phyloP scores from a whole-genome alignment of 2,329 filamentous ascomycete genomes.

The Microascus cirrosus region DNA sequence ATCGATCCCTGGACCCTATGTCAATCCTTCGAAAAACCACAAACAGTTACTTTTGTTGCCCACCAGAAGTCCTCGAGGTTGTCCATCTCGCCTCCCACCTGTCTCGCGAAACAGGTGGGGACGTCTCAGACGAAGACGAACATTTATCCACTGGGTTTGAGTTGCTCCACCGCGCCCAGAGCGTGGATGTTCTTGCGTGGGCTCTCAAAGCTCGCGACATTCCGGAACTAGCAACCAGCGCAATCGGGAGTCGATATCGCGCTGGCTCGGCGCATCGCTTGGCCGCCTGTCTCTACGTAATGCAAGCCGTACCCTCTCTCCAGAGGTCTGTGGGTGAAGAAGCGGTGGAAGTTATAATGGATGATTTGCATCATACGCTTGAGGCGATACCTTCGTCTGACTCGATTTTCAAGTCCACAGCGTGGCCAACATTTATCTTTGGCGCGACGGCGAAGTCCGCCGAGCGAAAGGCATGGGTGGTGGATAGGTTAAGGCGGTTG shows the following conservation, averaged over 20 bases:
- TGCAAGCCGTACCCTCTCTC: conserved; percentile 22
- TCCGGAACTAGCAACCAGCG: conserved; percentile 11
- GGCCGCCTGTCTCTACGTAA: conserved; percentile 32
- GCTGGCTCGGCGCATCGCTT: conserved; percentile 31
- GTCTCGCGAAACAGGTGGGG: conserved; percentile 16
- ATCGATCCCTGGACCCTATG: conserved; percentile 23
- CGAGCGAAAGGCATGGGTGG: conserved; percentile 33
- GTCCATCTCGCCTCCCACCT: conserved; percentile 29
- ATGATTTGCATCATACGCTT: conserved; percentile 34
- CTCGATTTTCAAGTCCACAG: conserved; percentile 42
- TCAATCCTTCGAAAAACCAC: conserved; percentile 25
- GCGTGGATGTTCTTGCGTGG: conserved; percentile 29
- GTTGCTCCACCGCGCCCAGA: conserved; percentile 24
- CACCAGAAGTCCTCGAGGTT: conserved; percentile 30
- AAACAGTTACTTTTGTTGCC: conserved; percentile 35
- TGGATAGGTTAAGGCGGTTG: conserved; percentile 28
- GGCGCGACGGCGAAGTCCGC: conserved; percentile 36
- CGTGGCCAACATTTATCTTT: conserved; percentile 45
- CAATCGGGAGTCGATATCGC: conserved; percentile 22
- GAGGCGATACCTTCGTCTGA: conserved; percentile 35
- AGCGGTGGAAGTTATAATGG: conserved; percentile 20
- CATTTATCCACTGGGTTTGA: conserved; percentile 17
- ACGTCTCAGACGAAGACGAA: conserved; percentile 17
- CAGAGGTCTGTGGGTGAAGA: conserved; percentile 10
- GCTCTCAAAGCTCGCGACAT: conserved; percentile 20